These are phyloP conservation scores for Candolleomyces efflorescens DNA, from an alignment of 768 basidiomycete genomes.

Conservation along the genomic window DNA sequence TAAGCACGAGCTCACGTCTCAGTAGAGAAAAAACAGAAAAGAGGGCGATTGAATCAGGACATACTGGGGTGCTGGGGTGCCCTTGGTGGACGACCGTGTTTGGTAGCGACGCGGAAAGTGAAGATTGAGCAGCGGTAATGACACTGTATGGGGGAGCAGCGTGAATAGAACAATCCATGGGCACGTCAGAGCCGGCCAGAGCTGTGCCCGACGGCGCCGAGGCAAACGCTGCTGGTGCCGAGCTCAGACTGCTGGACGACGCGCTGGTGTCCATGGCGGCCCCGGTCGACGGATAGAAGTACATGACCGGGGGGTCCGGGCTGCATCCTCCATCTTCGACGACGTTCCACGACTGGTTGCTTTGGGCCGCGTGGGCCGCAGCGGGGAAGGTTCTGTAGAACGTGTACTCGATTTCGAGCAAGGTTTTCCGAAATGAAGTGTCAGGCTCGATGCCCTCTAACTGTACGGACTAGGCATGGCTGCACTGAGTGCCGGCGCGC, in stretches of 20 bases:
- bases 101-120: no score
- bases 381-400: slow-evolving; percentile 27
- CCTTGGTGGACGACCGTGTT: no score
- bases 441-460: not conserved
- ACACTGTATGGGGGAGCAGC: not conserved
- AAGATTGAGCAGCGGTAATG: no score
- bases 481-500: not conserved
- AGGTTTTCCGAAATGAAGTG: slow-evolving; percentile 24
- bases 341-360: not conserved
- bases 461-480: not conserved
- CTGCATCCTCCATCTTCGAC: not conserved
- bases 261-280: not conserved
- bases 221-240: not conserved
- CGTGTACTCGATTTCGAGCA: slow-evolving; percentile 32
- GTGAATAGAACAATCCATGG: not conserved
- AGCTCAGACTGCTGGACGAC: not conserved
- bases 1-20: not conserved
- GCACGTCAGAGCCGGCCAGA: not conserved
- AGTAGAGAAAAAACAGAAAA: no score
- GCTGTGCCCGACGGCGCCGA: not conserved
- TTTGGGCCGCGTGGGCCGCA: slow-evolving; percentile 8
- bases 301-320: not conserved
- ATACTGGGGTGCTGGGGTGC: no score
- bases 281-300: not conserved
- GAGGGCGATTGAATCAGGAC: no score